Conservation (phyloP, 1,139 yeast genomes). For the Pichia sp. region DNA sequence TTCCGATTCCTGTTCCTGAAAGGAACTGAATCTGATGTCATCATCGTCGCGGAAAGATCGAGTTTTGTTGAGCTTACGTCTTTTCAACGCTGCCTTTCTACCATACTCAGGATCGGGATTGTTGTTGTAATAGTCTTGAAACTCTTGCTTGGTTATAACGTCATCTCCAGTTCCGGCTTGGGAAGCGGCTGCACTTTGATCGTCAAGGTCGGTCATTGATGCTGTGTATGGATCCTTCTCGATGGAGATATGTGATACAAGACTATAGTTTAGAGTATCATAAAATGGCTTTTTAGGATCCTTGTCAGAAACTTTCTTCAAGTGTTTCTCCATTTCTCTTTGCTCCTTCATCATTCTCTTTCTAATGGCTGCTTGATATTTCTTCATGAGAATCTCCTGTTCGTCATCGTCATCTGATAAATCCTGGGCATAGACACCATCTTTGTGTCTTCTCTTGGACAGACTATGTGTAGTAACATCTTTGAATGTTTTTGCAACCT, state of each 20-base stretch:
- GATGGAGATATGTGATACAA: slow-evolving; percentile 12
- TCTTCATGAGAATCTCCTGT: slow-evolving; percentile 36
- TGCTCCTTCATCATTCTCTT: slow-evolving; percentile 45
- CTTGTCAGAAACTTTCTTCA: slow-evolving; percentile 28
- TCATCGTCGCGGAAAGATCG: slow-evolving; percentile 28
- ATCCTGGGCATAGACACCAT: slow-evolving; percentile 53
- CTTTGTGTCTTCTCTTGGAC: slow-evolving; percentile 52
- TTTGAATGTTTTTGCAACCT: slow-evolving; percentile 67
- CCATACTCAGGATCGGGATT: neutral
- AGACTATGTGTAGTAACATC: slow-evolving; percentile 82
- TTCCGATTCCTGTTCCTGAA: slow-evolving; percentile 10
- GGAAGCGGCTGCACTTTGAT: slow-evolving; percentile 30
- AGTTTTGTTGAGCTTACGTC: slow-evolving; percentile 3
- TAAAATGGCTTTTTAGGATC: slow-evolving; percentile 14
- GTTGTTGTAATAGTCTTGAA: slow-evolving; percentile 5
- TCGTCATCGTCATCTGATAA: slow-evolving; percentile 58
- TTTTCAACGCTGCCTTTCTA: slow-evolving; percentile 20
- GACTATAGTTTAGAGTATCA: slow-evolving; percentile 10
- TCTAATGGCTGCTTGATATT: slow-evolving; percentile 14
- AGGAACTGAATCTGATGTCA: slow-evolving; percentile 23
- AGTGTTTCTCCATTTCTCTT: slow-evolving; percentile 41
- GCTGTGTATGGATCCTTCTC: slow-evolving; percentile 9
- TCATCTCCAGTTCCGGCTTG: slow-evolving; percentile 24
- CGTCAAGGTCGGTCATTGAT: slow-evolving; percentile 11
- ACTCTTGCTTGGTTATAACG: slow-evolving; percentile 7